Evolutionary conservation across 1,284 basidiomycete species (phyloP).

Genomic region (Ceratobasidium papillatum): DNA sequence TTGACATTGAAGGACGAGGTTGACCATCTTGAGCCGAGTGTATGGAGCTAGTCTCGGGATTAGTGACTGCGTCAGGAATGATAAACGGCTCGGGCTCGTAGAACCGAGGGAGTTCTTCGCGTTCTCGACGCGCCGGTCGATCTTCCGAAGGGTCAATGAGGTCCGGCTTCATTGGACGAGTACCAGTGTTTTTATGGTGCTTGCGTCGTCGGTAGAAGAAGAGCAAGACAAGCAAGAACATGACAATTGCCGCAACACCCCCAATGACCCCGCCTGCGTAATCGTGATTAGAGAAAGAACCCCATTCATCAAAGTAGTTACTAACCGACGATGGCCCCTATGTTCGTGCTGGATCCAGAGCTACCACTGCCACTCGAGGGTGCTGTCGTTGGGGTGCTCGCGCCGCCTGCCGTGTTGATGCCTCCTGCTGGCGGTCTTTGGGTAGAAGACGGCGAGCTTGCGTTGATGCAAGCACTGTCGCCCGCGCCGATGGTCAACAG

Average conservation of each 20-base stretch:
- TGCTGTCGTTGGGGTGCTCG: background rate
- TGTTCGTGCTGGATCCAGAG: slow-evolving; percentile 51
- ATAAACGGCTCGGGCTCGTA: slow-evolving; percentile 78
- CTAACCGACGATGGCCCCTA: slow-evolving; percentile 72
- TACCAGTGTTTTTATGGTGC: slow-evolving; percentile 29
- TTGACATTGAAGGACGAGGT: slow-evolving; percentile 2
- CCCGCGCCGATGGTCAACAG: slow-evolving; percentile 61
- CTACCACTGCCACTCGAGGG: slow-evolving; percentile 11
- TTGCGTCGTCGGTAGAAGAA: slow-evolving; percentile 63
- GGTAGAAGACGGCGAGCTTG: slow-evolving; percentile 74
- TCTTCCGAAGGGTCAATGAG: slow-evolving; percentile 33
- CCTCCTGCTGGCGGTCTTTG: slow-evolving; percentile 79
- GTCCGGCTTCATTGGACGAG: slow-evolving; percentile 32
- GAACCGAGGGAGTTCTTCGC: slow-evolving; percentile 52
- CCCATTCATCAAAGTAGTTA: background rate
- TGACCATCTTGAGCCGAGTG: slow-evolving; percentile 16
- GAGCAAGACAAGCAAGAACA: slow-evolving; percentile 58
- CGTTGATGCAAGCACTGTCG: slow-evolving; percentile 63
- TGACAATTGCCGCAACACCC: slow-evolving; percentile 61
- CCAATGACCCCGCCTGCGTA: slow-evolving; percentile 54
- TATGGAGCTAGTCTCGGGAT: slow-evolving; percentile 47
- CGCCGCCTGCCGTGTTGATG: slow-evolving; percentile 66
- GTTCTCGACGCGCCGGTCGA: background rate
- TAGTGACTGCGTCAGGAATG: slow-evolving; percentile 65
- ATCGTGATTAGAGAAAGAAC: background rate